Evolutionary conservation across 2,329 filamentous ascomycete genomes (phyloP).

Genomic region (Fusarium newnesense): DNA sequence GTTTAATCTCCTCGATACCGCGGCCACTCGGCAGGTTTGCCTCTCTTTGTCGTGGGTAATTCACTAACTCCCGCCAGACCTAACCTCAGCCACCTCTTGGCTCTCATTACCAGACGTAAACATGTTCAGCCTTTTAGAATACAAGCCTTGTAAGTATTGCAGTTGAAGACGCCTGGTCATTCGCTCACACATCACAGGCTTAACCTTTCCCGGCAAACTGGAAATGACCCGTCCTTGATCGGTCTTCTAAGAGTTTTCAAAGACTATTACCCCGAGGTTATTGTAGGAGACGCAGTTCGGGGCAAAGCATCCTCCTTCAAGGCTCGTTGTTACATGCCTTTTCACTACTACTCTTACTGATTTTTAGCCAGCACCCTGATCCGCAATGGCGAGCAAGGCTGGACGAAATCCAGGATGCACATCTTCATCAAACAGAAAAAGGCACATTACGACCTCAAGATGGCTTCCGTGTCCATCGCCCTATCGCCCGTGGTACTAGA

Average conservation of each 20-base stretch:
- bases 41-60: not conserved
- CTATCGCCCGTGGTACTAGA: constrained; percentile 42
- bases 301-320: constrained; percentile 72
- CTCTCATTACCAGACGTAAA: constrained; percentile 80
- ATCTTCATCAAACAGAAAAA: constrained; percentile 60
- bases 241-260: constrained; percentile 86
- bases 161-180: not conserved
- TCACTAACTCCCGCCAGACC: constrained; percentile 53
- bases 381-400: constrained; percentile 77
- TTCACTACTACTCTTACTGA: not conserved
- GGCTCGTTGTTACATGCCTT: constrained; percentile 46
- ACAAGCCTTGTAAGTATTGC: constrained; percentile 70
- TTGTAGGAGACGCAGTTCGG: constrained; percentile 74
- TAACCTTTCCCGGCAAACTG: constrained; percentile 67
- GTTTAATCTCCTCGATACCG: constrained; percentile 85
- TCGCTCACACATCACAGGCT: constrained; percentile 54
- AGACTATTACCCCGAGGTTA: constrained; percentile 90
- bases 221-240: constrained; percentile 78
- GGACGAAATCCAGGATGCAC: constrained; percentile 71
- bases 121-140: constrained; percentile 88
- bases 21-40: constrained; percentile 70
- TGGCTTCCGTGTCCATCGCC: constrained; percentile 73
- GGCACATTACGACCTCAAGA: constrained; percentile 47
- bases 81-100: constrained; percentile 79
- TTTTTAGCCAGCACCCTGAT: constrained; percentile 71